Conservation (phyloP, 1,284 basidiomycete species). For the Cryptococcus maquisensis region DNA sequence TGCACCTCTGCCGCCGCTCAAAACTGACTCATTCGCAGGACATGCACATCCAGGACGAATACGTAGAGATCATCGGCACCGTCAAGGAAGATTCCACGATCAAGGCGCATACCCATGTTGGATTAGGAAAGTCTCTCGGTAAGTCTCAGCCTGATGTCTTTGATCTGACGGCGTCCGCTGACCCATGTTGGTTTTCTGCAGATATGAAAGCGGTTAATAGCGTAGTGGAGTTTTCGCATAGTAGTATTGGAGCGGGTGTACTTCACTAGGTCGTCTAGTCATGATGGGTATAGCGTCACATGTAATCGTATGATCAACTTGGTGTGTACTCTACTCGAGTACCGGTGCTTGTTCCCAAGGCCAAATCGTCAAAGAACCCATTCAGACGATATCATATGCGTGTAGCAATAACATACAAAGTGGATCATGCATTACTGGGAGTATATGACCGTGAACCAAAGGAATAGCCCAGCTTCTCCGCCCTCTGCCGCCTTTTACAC, state of each 20-base stretch:
- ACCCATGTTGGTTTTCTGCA: conserved; percentile 1
- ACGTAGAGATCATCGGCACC: conserved; percentile 69
- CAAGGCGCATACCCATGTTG: conserved; percentile 60
- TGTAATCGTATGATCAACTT: too few species aligned
- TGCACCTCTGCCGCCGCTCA: neutral
- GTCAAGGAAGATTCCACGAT: conserved; percentile 61
- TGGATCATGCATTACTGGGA: neutral
- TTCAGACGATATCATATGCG: too few species aligned
- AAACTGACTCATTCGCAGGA: conserved; percentile 47
- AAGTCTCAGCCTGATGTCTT: conserved; percentile 31
- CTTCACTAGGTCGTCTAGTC: conserved; percentile 13
- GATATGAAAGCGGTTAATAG: conserved; percentile 44
- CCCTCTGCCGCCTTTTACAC: neutral
- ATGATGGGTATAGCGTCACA: too few species aligned
- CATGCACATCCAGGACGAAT: conserved; percentile 56
- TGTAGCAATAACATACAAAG: neutral
- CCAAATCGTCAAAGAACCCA: too few species aligned
- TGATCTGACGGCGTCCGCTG: neutral
- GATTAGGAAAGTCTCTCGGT: conserved; percentile 67
- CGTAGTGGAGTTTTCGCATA: conserved; percentile 40
- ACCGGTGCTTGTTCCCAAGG: too few species aligned
- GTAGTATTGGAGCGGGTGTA: conserved; percentile 39
- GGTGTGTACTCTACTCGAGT: too few species aligned
- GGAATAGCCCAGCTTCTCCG: neutral
- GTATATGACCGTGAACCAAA: neutral